phyloP scores from a whole-genome alignment of 768 basidiomycete species.

The Russula dissimulans region DNA sequence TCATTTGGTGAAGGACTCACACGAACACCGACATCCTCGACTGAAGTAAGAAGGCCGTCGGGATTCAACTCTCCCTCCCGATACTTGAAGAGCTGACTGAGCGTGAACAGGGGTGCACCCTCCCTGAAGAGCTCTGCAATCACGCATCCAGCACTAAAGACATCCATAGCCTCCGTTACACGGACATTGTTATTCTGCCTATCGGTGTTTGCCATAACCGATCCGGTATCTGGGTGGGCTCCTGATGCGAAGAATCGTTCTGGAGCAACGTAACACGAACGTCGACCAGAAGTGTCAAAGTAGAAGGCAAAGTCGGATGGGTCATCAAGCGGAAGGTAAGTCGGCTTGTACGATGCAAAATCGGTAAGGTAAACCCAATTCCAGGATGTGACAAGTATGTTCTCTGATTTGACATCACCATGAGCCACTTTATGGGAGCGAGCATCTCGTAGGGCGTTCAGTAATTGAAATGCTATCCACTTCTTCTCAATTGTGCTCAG shows the following conservation, averaged over 20 bases:
- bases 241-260: conserved; percentile 85
- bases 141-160: conserved; percentile 91
- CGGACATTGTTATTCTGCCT: conserved; percentile 61
- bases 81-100: conserved; percentile 94
- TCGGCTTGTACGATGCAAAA: conserved; percentile 92
- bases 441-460: conserved; percentile 76
- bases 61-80: conserved; percentile 75
- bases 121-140: conserved; percentile 94
- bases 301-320: conserved; percentile 97
- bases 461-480: conserved; percentile 93
- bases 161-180: conserved; percentile 95
- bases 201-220: conserved; percentile 32
- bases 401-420: conserved; percentile 97
- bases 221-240: conserved; percentile 38
- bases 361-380: conserved; percentile 94
- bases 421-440: conserved; percentile 85
- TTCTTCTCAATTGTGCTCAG: conserved; percentile 88
- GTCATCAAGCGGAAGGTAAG: conserved; percentile 89
- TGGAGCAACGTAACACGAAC: conserved; percentile 94
- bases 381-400: conserved; percentile 92
- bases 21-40: conserved; percentile 75
- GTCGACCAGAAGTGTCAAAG: conserved; percentile 89
- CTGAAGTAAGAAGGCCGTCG: conserved; percentile 56
- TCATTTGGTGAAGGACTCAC: conserved; percentile 38
- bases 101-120: conserved; percentile 84